Evolutionary conservation across 2,329 filamentous ascomycete species (phyloP).

Genomic region (Annulohypoxylon truncatum): DNA sequence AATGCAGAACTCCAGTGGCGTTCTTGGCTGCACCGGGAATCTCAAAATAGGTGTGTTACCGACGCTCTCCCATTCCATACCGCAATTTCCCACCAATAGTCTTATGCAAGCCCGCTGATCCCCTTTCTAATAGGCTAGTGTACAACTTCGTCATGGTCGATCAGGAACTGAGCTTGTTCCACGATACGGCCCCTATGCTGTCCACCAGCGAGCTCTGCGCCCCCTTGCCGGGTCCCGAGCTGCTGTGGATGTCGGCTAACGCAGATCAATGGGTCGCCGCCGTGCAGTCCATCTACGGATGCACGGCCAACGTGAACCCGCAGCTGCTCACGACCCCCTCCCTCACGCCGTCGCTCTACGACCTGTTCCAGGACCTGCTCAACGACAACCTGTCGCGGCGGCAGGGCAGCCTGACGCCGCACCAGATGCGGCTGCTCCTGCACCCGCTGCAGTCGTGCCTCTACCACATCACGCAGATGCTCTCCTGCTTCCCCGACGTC

Average conservation of each 20-base stretch:
- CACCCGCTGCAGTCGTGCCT: conserved; percentile 75
- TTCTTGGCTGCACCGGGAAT: conserved; percentile 73
- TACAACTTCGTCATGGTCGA: conserved; percentile 82
- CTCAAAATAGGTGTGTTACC: conserved; percentile 66
- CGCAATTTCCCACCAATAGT: conserved; percentile 14
- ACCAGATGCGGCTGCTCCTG: conserved; percentile 74
- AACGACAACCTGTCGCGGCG: conserved; percentile 69
- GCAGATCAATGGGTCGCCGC: conserved; percentile 69
- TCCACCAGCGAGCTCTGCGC: conserved; percentile 73
- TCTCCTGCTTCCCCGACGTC: conserved; percentile 72
- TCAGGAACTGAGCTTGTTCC: conserved; percentile 75
- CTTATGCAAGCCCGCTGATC: conserved; percentile 39
- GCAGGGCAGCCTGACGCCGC: conserved; percentile 57
- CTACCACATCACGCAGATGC: conserved; percentile 72
- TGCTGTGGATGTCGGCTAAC: conserved; percentile 71
- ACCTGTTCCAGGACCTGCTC: conserved; percentile 75
- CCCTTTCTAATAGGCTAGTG: conserved; percentile 67
- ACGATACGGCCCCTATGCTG: conserved; percentile 71
- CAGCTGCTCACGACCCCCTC: conserved; percentile 63
- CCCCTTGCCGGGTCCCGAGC: conserved; percentile 71
- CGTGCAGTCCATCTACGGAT: conserved; percentile 69
- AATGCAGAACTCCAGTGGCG: conserved; percentile 67
- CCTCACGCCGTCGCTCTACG: conserved; percentile 68
- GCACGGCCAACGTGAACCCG: conserved; percentile 60
- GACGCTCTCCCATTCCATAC: conserved; percentile 34